Evolutionary conservation across 2,329 filamentous ascomycete species (phyloP).

Genomic region (Tympanopsis confertula): DNA sequence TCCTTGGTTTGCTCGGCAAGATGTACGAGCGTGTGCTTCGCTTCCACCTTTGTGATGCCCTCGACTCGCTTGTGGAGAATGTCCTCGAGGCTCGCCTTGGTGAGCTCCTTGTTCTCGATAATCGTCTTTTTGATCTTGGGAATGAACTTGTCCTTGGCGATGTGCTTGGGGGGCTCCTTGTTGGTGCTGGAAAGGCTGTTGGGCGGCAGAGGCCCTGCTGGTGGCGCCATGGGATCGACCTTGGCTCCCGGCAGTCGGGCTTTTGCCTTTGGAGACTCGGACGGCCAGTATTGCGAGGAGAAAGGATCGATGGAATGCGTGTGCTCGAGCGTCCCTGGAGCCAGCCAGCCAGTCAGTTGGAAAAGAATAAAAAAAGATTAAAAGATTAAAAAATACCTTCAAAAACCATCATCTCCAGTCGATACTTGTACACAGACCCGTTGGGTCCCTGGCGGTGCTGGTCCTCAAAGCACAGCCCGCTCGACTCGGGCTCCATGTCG

Average conservation of each 20-base stretch:
- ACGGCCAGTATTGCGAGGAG: slow-evolving; percentile 66
- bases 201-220: too few relatives aligned
- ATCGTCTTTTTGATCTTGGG: background rate
- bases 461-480: slow-evolving; percentile 77
- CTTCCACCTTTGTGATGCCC: background rate
- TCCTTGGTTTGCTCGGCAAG: background rate
- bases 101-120: background rate
- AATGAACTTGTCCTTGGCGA: background rate
- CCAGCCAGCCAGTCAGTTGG: slow-evolving; percentile 8
- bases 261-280: too few relatives aligned
- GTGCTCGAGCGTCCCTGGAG: slow-evolving; percentile 32
- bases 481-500: slow-evolving; percentile 65
- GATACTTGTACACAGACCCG: slow-evolving; percentile 44
- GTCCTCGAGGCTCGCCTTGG: background rate
- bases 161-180: too few relatives aligned
- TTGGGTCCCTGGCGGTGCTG: slow-evolving; percentile 29
- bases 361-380: slow-evolving; percentile 9
- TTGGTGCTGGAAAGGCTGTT: too few relatives aligned
- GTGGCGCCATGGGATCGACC: background rate
- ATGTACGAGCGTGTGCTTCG: background rate
- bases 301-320: slow-evolving; percentile 67
- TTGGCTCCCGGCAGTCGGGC: background rate
- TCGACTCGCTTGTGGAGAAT: background rate
- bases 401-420: slow-evolving; percentile 67
- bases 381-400: slow-evolving; percentile 17